A percentile compares a stretch with the other conserved stretches of the same genome.
These are phyloP conservation scores for Erysimum cheiranthoides DNA, from an alignment of 345 rosid genomes.

Conservation along the genomic window DNA sequence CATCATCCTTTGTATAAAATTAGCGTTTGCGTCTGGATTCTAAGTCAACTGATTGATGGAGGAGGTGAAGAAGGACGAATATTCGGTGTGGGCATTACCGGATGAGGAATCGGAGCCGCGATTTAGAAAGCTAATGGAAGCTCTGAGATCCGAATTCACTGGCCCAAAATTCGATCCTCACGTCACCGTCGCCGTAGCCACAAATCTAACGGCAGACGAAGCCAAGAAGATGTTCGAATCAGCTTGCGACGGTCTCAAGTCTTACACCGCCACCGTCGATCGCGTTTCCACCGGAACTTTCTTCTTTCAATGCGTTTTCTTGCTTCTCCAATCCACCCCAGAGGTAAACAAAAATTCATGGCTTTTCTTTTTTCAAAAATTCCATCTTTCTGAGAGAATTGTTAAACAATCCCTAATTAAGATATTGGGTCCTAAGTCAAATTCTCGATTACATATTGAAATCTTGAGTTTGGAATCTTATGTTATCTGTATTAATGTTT, in stretches of 20 bases:
- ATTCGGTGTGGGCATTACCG: conserved; percentile 89
- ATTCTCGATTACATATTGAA: background rate
- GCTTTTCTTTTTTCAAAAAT: conserved; percentile 25
- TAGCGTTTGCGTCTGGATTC: conserved; percentile 10
- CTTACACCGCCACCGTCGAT: conserved; percentile 61
- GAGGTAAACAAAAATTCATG: conserved; percentile 51
- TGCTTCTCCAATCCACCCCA: conserved; percentile 69
- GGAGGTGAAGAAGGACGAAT: conserved; percentile 48
- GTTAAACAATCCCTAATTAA: background rate
- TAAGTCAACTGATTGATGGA: conserved; percentile 33
- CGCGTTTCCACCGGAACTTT: conserved; percentile 73
- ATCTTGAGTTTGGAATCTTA: conserved; percentile 7
- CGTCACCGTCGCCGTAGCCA: conserved; percentile 73
- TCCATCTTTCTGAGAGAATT: background rate
- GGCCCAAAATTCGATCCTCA: conserved; percentile 89
- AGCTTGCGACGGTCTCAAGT: conserved; percentile 64
- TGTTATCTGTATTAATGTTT: conserved; percentile 20
- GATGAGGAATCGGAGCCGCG: conserved; percentile 58
- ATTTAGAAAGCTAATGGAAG: conserved; percentile 64
- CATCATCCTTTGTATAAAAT: background rate
- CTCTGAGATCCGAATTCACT: conserved; percentile 68
- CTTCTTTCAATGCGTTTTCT: conserved; percentile 72
- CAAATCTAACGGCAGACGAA: conserved; percentile 62
- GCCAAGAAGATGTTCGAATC: conserved; percentile 65
- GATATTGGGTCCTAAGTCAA: background rate